phyloP scores from a whole-genome alignment of 129 eudicot genomes.

The Helichrysum umbraculigerum region DNA sequence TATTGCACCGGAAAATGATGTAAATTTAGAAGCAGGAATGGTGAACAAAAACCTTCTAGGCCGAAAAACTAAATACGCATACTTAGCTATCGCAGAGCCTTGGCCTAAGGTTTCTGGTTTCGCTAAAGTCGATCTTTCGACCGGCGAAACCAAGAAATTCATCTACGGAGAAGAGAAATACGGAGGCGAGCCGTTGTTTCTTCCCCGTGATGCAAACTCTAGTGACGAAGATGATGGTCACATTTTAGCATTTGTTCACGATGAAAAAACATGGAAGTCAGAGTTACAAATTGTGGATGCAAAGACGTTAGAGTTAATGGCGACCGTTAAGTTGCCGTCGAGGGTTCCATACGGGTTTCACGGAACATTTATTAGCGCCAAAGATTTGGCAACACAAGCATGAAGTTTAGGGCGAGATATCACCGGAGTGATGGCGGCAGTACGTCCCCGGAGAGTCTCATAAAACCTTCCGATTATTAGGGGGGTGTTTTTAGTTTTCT shows the following conservation, averaged over 20 bases:
- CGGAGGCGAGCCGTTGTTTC: slow-evolving; percentile 59
- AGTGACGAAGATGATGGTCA: slow-evolving; percentile 51
- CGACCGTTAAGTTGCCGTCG: slow-evolving; percentile 48
- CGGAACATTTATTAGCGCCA: slow-evolving; percentile 47
- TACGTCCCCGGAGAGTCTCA: slow-evolving; percentile 59
- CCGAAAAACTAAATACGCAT: slow-evolving; percentile 46
- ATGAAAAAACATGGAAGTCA: slow-evolving; percentile 51
- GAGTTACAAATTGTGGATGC: slow-evolving; percentile 55
- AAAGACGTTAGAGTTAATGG: slow-evolving; percentile 45
- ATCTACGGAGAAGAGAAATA: slow-evolving; percentile 43
- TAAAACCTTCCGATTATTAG: slow-evolving; percentile 11
- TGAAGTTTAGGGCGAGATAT: slow-evolving; percentile 32
- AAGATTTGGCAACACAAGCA: slow-evolving; percentile 47
- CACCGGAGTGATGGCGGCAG: slow-evolving; percentile 46
- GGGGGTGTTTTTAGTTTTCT: slow-evolving; percentile 20
- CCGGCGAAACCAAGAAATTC: slow-evolving; percentile 44
- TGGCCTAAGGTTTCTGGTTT: slow-evolving; percentile 69
- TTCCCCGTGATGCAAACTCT: slow-evolving; percentile 33
- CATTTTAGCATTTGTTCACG: slow-evolving; percentile 53
- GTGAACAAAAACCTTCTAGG: slow-evolving; percentile 52
- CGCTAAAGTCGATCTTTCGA: slow-evolving; percentile 51
- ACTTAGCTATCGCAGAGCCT: slow-evolving; percentile 58
- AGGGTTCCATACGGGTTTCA: slow-evolving; percentile 62
- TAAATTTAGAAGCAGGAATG: slow-evolving; percentile 63
- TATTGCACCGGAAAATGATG: slow-evolving; percentile 38